These are phyloP conservation scores for Blastobotrys parvus DNA, from an alignment of 805 yeast species.

Conservation along the genomic window DNA sequence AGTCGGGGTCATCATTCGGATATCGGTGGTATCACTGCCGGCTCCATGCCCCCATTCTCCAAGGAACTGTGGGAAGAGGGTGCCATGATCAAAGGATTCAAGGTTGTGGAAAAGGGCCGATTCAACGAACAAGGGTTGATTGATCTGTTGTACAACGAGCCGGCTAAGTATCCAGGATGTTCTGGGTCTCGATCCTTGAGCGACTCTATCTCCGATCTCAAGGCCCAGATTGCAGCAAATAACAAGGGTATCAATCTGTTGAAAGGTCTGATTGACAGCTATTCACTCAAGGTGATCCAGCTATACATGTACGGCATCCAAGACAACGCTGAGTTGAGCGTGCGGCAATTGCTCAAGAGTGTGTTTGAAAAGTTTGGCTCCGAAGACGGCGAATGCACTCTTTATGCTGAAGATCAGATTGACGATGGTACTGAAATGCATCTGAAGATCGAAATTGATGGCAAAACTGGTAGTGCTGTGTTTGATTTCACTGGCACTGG, in stretches of 20 bases:
- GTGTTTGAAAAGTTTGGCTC: conserved; percentile 33
- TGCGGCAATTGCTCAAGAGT: conserved; percentile 43
- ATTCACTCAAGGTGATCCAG: conserved; percentile 48
- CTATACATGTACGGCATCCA: conserved; percentile 79
- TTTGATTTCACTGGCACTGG: conserved; percentile 87
- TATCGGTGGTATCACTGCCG: conserved; percentile 87
- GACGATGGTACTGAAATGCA: conserved; percentile 30
- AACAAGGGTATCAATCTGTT: conserved; percentile 72
- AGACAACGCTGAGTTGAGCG: conserved; percentile 66
- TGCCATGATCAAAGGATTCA: conserved; percentile 73
- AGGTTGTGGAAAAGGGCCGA: conserved; percentile 59
- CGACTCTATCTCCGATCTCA: conserved; percentile 77
- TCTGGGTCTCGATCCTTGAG: conserved; percentile 79
- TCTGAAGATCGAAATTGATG: conserved; percentile 33
- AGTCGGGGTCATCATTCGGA: conserved; percentile 96
- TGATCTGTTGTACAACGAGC: conserved; percentile 55
- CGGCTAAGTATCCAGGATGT: conserved; percentile 77
- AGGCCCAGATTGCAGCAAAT: conserved; percentile 85
- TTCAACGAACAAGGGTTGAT: conserved; percentile 70
- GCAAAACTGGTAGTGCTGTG: conserved; percentile 48
- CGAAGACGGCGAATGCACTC: conserved; percentile 24
- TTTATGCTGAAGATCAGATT: conserved; percentile 22
- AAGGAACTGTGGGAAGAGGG: conserved; percentile 84
- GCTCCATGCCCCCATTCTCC: conserved; percentile 92
- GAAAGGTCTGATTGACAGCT: conserved; percentile 51